Conservation (phyloP, 768 basidiomycete species). For the Boletus rufocinnamomeus region DNA sequence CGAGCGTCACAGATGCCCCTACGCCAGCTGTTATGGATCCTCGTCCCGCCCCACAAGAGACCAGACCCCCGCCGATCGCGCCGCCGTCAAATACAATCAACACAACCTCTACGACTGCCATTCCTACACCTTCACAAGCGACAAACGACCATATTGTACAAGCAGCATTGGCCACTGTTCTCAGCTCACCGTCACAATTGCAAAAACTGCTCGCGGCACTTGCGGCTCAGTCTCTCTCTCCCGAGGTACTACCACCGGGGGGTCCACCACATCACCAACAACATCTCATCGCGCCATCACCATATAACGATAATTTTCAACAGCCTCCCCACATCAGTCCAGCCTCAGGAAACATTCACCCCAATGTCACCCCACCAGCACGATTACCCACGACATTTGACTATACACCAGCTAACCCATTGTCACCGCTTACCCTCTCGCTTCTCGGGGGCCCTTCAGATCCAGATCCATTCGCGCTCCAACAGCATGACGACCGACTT, state of each 20-base stretch:
- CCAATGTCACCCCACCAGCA: constrained; percentile 13
- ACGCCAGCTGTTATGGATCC: constrained; percentile 18
- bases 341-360: not conserved
- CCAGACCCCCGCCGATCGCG: constrained; percentile 15
- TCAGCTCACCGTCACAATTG: constrained; percentile 53
- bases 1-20: constrained; percentile 20
- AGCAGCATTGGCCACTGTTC: constrained; percentile 51
- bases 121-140: constrained; percentile 13
- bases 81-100: constrained; percentile 18
- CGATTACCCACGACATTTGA: constrained; percentile 24
- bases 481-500: constrained; percentile 45
- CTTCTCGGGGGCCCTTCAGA: constrained; percentile 30
- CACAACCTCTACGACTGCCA: constrained; percentile 13
- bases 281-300: constrained; percentile 32
- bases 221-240: constrained; percentile 26
- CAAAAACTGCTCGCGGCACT: constrained; percentile 57
- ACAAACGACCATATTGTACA: constrained; percentile 51
- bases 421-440: constrained; percentile 28
- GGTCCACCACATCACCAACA: constrained; percentile 24
- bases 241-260: constrained; percentile 24
- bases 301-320: constrained; percentile 24
- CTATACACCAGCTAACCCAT: constrained; percentile 24
- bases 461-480: constrained; percentile 34
- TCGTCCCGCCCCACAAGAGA: constrained; percentile 16
- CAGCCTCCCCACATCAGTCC: constrained; percentile 5